Conservation (phyloP, 192 early-diverging fungal genomes). For the Podila clonocystis region DNA sequence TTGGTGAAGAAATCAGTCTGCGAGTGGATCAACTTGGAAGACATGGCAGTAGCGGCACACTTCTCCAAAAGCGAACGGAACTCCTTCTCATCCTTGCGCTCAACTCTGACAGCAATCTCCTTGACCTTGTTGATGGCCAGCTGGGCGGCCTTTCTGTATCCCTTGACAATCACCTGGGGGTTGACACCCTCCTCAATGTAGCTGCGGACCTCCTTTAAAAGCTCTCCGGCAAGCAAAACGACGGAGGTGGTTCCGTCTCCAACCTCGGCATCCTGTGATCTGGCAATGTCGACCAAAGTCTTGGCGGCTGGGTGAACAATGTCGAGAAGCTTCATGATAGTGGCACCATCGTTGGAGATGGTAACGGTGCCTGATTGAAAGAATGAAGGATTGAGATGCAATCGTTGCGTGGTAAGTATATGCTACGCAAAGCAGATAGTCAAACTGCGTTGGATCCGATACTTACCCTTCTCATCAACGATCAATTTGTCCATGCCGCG, state of each 20-base stretch:
- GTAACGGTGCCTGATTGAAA: constrained; percentile 78
- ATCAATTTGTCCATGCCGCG: constrained; percentile 99
- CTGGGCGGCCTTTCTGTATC: constrained; percentile 92
- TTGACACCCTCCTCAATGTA: constrained; percentile 96
- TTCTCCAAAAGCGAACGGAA: constrained; percentile 93
- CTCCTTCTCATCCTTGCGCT: constrained; percentile 82
- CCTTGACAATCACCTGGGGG: constrained; percentile 94
- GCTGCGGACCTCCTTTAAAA: constrained; percentile 94
- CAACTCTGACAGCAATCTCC: constrained; percentile 90
- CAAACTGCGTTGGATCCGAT: too few relatives aligned
- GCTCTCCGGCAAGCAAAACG: constrained; percentile 95
- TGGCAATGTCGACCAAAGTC: constrained; percentile 97
- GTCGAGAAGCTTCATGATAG: constrained; percentile 97
- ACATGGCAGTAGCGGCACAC: constrained; percentile 98
- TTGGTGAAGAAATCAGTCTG: constrained; percentile 98
- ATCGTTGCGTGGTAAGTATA: neutral
- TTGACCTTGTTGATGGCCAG: constrained; percentile 93
- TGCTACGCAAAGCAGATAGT: too few relatives aligned
- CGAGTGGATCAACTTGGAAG: constrained; percentile 96
- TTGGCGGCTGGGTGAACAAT: constrained; percentile 99
- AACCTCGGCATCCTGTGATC: constrained; percentile 98
- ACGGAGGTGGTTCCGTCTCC: constrained; percentile 99
- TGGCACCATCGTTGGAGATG: constrained; percentile 99
- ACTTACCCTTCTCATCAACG: constrained; percentile 87
- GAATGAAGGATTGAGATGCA: neutral